Percentiles rank a stretch among this genome's conserved stretches.
These are phyloP conservation scores for Umbellularia californica DNA, from an alignment of 164 flowering plant species.

Conservation along the genomic window DNA sequence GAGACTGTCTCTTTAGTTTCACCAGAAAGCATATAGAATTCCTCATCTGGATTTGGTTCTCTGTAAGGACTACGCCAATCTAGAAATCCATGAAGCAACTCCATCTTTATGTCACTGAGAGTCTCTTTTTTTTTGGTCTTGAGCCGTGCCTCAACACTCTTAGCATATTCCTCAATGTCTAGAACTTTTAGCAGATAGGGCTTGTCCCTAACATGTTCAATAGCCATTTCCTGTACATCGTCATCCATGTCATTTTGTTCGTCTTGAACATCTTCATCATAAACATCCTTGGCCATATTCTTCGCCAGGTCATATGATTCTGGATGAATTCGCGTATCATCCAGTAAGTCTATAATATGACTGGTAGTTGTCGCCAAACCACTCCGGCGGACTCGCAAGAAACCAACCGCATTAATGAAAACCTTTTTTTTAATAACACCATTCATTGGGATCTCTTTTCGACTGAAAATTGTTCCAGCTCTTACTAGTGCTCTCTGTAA, in stretches of 20 bases:
- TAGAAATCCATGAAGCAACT: conserved; percentile 77
- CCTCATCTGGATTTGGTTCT: conserved; percentile 82
- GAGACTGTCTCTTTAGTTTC: conserved; percentile 81
- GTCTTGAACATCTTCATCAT: conserved; percentile 43
- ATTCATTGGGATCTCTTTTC: conserved; percentile 73
- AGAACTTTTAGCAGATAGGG: conserved; percentile 51
- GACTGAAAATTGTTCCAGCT: conserved; percentile 60
- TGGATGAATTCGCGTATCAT: conserved; percentile 96
- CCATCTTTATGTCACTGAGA: conserved; percentile 60
- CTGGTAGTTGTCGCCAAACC: conserved; percentile 75
- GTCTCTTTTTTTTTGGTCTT: conserved; percentile 55
- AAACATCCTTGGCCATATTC: conserved; percentile 77
- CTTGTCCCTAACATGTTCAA: conserved; percentile 77
- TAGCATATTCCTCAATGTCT: conserved; percentile 44
- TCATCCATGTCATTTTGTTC: conserved; percentile 69
- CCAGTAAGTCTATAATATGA: conserved; percentile 76
- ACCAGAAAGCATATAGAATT: conserved; percentile 82
- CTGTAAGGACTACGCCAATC: conserved; percentile 71
- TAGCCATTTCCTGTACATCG: conserved; percentile 75
- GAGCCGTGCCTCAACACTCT: conserved; percentile 19
- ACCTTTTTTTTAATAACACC: conserved; percentile 71
- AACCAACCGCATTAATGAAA: conserved; percentile 85
- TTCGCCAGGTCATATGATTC: conserved; percentile 89
- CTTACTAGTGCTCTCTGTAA: conserved; percentile 77
- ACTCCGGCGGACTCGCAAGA: conserved; percentile 82